Evolutionary conservation across 108 stramenopile species (phyloP), one percentile per base, ranked within the genome.

Genomic region (Nitzschia inconspicua): DNA sequence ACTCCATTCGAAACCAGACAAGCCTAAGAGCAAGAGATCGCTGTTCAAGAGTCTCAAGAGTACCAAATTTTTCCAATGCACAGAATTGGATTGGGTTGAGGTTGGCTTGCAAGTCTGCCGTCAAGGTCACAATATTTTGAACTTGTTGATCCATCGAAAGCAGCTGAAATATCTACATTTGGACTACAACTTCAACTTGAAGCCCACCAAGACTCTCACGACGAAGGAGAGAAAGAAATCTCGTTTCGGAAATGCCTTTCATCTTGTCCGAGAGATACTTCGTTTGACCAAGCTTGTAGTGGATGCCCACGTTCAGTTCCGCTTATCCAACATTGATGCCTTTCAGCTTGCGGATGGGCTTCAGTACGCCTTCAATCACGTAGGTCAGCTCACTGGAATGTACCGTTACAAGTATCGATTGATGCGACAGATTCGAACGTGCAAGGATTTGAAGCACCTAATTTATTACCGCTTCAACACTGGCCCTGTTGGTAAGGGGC

Each of bases 401-500:
- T 99, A 99, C 61, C 80, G 99, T 18, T 98, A 98, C 93, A 99
- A 99, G 73, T 99, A 99, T 75, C 89, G 95, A 51, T 73, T 98
- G 41, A 99, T 99, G 99, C 78, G 97, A 32, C 97, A 98, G 68
- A 96, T 99, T 51, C 95, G 99, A 20, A 96, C 88, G 73, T 97
- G 96, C 83, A 99, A 99, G 78, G 97, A 98, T 85, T 80, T 98
- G 54, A 99, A 99, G 77, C 99, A 99, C 73, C 60, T 99, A 44
- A 98, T 98, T 64, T 99, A 99, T 74, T 98, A 98, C 75, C 84
- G 97, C 3, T 99, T 99, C 95, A 99, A 99, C 80, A 98, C 99
- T 44, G 99, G 99, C 1, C 99, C 99, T 8, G 99, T 99, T 4
- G 96, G 97, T 24, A 98, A 98, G 76, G 98, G 99, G 5, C 99